Conservation (phyloP, 768 basidiomycete genomes). For the Daedalea quercina region DNA sequence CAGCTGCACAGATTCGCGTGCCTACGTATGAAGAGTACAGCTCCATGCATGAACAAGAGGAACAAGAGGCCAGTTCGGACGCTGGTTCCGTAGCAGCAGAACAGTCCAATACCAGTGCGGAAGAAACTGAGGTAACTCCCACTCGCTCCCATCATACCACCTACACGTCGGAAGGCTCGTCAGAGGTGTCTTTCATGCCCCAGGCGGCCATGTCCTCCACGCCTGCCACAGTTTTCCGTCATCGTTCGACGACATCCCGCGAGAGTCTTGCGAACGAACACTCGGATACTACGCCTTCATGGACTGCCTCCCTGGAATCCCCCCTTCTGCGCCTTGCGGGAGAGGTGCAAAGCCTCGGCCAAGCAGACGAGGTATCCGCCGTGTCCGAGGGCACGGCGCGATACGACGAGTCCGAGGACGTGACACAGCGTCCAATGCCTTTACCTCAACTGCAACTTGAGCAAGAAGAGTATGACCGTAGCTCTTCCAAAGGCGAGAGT, state of each 20-base stretch:
- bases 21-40: constrained; percentile 64
- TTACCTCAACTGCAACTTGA: not conserved
- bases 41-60: constrained; percentile 14
- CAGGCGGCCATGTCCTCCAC: constrained; percentile 75
- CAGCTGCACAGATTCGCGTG: constrained; percentile 83
- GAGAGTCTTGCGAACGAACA: constrained; percentile 32
- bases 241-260: constrained; percentile 21
- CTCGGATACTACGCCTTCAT: constrained; percentile 49
- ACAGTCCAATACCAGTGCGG: constrained; percentile 14
- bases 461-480: not conserved
- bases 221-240: constrained; percentile 45
- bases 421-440: constrained; percentile 16
- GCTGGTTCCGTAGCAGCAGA: constrained; percentile 12
- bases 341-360: constrained; percentile 50
- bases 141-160: constrained; percentile 9
- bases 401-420: constrained; percentile 20
- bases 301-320: constrained; percentile 69
- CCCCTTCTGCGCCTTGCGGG: constrained; percentile 64
- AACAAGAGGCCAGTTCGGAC: constrained; percentile 12
- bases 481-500: constrained; percentile 28
- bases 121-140: constrained; percentile 17
- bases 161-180: constrained; percentile 40
- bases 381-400: constrained; percentile 12
- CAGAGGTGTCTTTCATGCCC: constrained; percentile 72
- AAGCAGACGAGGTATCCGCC: constrained; percentile 28